Conservation (phyloP, 1,284 basidiomycete genomes). For the Cryptococcus sp. region DNA sequence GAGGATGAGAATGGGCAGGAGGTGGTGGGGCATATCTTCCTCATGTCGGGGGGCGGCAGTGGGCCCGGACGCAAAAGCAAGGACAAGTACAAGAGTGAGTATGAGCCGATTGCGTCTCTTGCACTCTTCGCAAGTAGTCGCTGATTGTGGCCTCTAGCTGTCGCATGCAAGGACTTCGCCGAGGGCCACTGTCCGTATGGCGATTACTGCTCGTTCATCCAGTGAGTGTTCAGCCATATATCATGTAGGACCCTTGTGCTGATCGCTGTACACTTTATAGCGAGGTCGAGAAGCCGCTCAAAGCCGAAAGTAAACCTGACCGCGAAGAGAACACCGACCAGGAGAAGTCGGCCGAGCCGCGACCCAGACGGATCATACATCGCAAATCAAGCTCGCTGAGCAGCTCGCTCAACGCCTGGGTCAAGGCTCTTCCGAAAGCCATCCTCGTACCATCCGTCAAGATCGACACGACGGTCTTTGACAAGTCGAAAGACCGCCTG, state of each 20-base stretch:
- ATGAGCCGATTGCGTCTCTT: neutral
- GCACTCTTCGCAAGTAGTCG: neutral
- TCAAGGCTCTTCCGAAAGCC: slow-evolving; percentile 12
- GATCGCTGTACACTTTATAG: neutral
- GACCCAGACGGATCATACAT: slow-evolving; percentile 6
- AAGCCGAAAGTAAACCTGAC: neutral
- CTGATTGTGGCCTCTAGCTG: slow-evolving; percentile 28
- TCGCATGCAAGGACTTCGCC: slow-evolving; percentile 48
- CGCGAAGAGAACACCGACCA: too few relatives aligned
- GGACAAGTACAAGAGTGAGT: slow-evolving; percentile 51
- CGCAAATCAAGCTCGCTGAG: slow-evolving; percentile 11
- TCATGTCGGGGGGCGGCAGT: slow-evolving; percentile 53
- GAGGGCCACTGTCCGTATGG: slow-evolving; percentile 49
- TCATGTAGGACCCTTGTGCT: neutral
- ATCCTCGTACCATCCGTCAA: slow-evolving; percentile 13
- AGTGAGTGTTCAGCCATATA: slow-evolving; percentile 25
- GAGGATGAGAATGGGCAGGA: slow-evolving; percentile 35
- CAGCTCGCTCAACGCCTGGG: slow-evolving; percentile 13
- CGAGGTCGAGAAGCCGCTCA: slow-evolving; percentile 10
- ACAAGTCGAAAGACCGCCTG: slow-evolving; percentile 14
- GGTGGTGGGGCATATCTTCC: slow-evolving; percentile 43
- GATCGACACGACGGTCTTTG: slow-evolving; percentile 17
- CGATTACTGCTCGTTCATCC: slow-evolving; percentile 53
- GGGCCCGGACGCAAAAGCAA: slow-evolving; percentile 47
- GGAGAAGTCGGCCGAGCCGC: neutral